Evolutionary conservation across 1,139 yeast genomes (phyloP).

Genomic region (Nakaseomyces kungkrabaensis): DNA sequence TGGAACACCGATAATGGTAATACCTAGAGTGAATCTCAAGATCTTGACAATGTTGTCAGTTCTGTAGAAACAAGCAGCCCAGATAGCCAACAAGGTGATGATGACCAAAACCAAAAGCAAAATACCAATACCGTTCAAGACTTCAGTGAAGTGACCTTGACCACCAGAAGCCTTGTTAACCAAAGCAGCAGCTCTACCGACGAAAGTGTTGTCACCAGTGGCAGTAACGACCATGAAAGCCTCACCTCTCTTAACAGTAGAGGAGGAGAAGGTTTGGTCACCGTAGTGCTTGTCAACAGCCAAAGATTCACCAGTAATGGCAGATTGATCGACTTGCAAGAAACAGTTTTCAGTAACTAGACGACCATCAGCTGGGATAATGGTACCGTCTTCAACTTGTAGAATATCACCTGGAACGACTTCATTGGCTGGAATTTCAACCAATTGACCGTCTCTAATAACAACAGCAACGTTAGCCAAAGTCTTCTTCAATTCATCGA

Average conservation of each 20-base stretch:
- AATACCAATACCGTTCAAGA: constrained; percentile 95
- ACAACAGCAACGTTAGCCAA: constrained; percentile 82
- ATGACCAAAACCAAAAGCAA: constrained; percentile 82
- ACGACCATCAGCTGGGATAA: constrained; percentile 94
- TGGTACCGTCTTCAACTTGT: constrained; percentile 89
- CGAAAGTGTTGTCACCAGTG: constrained; percentile 89
- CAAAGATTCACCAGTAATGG: constrained; percentile 95
- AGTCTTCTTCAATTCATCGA: constrained; percentile 88
- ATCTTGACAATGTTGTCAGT: constrained; percentile 79
- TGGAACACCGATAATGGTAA: constrained; percentile 98
- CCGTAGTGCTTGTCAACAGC: constrained; percentile 91
- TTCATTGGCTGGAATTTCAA: constrained; percentile 69
- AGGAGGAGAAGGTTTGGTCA: constrained; percentile 85
- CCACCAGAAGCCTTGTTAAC: constrained; percentile 94
- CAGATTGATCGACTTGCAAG: constrained; percentile 94
- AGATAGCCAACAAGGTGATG: constrained; percentile 76
- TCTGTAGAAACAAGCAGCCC: constrained; percentile 95
- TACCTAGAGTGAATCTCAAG: constrained; percentile 90
- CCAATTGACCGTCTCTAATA: constrained; percentile 71
- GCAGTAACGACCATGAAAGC: constrained; percentile 92
- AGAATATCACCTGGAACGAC: constrained; percentile 90
- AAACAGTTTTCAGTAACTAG: constrained; percentile 79
- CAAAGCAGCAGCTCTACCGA: constrained; percentile 94
- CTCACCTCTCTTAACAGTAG: constrained; percentile 96
- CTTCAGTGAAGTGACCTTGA: constrained; percentile 95